Evolutionary conservation across 129 eudicot genomes (phyloP), one percentile per base, ranked within the genome.

Genomic region (Saussurea involucrata): DNA sequence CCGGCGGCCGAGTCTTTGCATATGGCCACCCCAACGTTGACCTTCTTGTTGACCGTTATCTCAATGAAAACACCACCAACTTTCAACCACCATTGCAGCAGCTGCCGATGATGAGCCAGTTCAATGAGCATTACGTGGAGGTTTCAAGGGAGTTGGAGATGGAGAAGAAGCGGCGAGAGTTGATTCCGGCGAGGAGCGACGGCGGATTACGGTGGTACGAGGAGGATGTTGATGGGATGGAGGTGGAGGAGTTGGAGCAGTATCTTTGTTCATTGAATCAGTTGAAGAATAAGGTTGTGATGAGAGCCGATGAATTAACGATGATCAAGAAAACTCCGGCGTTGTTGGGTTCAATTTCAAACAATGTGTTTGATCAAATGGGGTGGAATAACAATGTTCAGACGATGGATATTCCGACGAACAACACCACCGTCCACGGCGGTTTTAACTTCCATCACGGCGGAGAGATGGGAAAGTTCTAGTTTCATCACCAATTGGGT

Each of bases 211-310:
- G 9, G 34, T 66, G 70, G 40, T 66, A 31, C 28, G 70, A 66
- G 20, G 40, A 66, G 22, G 20, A 8, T 8, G 28, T 66, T 55
- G 69, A 58, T 12, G 78, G 55, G 2, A 11, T 58, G 32, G 21
- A 22, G 27, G 28, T 73, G 77, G 77, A 73, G 28, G 77, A 57
- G 68, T 60, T 66, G 36, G 70, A 66, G 2, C 21, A 24, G 4
- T 66, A 53, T 58, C 5, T 73, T 9, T 57, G 0, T 55, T 31
- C 77, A 2, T n/a, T 31, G 78, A 69, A 17, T 1, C 32, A 73
- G 55, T 28, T 73, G 18, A 73, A 73, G 68, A 58, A 57, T 4
- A 60, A 73, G 6, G 68, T 60, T 0, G 1, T 29, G 10, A 20
- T 67, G 20, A 32, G 55, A 60, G 78, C 69, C 3, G 69, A 73